Evolutionary conservation across 176 grass and related monocot species (phyloP).

Genomic region (Triticum turgidum): DNA sequence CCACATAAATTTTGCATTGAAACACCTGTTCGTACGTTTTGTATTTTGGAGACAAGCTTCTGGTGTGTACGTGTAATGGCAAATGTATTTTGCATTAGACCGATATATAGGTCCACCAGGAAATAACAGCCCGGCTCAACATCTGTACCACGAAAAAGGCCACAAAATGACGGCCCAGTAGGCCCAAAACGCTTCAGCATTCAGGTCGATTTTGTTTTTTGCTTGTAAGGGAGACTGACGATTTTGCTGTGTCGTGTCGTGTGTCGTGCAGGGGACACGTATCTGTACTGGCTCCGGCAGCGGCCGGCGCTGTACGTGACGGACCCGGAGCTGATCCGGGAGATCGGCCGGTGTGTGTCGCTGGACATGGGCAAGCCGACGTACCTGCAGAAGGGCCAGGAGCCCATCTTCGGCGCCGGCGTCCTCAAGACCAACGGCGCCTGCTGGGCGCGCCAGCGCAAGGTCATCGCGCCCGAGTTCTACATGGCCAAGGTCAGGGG

Average conservation of each 20-base stretch:
- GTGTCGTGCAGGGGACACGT: conserved; percentile 54
- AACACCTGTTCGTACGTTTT: too few species aligned
- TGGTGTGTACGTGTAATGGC: too few species aligned
- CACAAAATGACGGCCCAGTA: neutral
- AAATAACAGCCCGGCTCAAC: neutral
- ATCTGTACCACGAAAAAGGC: neutral
- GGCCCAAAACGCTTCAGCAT: neutral
- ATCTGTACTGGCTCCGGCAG: conserved; percentile 67
- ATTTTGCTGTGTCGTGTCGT: neutral
- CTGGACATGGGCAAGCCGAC: conserved; percentile 80
- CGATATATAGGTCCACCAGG: neutral
- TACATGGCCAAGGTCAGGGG: conserved; percentile 68
- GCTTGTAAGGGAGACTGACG: neutral
- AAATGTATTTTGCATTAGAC: neutral
- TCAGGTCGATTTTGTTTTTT: neutral
- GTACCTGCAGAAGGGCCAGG: conserved; percentile 82
- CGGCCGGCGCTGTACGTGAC: conserved; percentile 76
- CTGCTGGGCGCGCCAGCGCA: conserved; percentile 70
- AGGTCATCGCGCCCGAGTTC: conserved; percentile 83
- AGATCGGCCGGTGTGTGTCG: conserved; percentile 78
- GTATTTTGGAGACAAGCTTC: too few species aligned
- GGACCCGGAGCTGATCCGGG: conserved; percentile 72
- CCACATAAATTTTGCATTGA: too few species aligned
- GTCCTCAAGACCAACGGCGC: conserved; percentile 78
- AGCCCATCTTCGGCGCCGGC: conserved; percentile 77